Base-by-base conservation (phyloP, 371 early-diverging fungal genomes). In the Mucor velutinosus region DNA sequence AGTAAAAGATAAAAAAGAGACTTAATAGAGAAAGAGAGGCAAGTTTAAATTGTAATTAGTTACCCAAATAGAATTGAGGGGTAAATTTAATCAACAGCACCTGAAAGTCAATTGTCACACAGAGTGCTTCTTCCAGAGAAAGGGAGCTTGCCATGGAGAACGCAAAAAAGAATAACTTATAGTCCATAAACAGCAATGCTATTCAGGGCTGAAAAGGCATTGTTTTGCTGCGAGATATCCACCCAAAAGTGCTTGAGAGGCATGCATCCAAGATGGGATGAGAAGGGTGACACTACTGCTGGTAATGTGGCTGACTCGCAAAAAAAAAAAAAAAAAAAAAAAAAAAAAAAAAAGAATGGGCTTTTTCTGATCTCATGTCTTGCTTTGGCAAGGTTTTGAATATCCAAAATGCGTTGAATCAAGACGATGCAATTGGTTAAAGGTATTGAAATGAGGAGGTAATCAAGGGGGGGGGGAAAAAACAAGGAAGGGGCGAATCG, bases 41-140 rank as follows among this genome's bases (percentile, higher is more conserved):
- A 53, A 27, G 27, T 53, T 53, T 27, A 53, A 53, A 53, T 53
- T 53, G 27, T 27, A 59, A 62, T 25, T 45, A 58, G 21, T 57
- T 32, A 15, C 27, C 53, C 53, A 53, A 53, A 23, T 14, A 53
- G 27, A 23, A 53, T 27, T 27, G 35, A 51, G 35, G 58, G 58
- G 58, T 57, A 57, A 17, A 57, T 30, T 53, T 23, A 53, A 23
- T 53, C 23, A 53, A 53, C 25, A 21, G 53, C 37, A 35, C 53
- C 53, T 27, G 0, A 53, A 11, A 53, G 15, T 27, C 23, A 25
- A 53, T 23, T 53, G 27, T 53, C 3, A 27, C 53, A 53, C 23
- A 23, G 53, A 27, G 25, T 12, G 21, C 14, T 15, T 27, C 27
- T 14, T 27, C 7, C 1, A 19, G 4, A 37, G 3, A 37, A 17